Base-by-base conservation (phyloP, 148 eudicot genomes). In the Simmondsia chinensis region DNA sequence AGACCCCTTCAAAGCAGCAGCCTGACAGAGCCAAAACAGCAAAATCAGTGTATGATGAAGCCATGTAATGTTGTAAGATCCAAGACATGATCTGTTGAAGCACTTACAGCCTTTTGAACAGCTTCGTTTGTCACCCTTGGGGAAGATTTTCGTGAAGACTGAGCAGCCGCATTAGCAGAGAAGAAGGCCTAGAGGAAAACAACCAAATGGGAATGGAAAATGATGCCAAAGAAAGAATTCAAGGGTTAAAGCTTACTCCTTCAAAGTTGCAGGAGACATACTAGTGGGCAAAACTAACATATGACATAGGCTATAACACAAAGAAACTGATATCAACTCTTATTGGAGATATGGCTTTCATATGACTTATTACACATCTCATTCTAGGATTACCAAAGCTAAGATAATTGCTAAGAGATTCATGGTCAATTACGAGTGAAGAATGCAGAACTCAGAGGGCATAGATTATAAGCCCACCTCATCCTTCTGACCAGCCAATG, bases 21-120 rank as follows among this genome's bases (percentile, higher is more conserved):
- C 96, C 96, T 88, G 70, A 38, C 48, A 13, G 15, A 13, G 45
- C 15, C 43, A 39, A 45, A 4, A 35, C 24, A 20, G 10, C 6
- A 40, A 54, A 44, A 11, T 50, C 50, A 52, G n/a, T n/a, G 20
- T 35, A 17, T 43, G 32, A 2, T 27, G 7, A 29, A 26, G 25
- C 5, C 31, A 4, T 11, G 13, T 20, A 11, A 13, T 18, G 13
- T 13, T 19, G n/a, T 23, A 17, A 2, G 3, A 1, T 16, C 11
- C 19, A 26, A 23, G 20, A 21, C 6, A 40, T 12, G 32, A 46
- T 12, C 2, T 14, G 37, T 23, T 33, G 34, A 25, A 22, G 20
- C 49, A 77, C 96, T 80, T 77, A 87, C 96, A 66, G 94, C 89
- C 76, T 88, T 88, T 33, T 83, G 94, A 41, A 88, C 96, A 48